These are phyloP conservation scores for Coniosporium tulheliwenetii DNA, from an alignment of 2,329 filamentous ascomycete species.

Conservation along the genomic window DNA sequence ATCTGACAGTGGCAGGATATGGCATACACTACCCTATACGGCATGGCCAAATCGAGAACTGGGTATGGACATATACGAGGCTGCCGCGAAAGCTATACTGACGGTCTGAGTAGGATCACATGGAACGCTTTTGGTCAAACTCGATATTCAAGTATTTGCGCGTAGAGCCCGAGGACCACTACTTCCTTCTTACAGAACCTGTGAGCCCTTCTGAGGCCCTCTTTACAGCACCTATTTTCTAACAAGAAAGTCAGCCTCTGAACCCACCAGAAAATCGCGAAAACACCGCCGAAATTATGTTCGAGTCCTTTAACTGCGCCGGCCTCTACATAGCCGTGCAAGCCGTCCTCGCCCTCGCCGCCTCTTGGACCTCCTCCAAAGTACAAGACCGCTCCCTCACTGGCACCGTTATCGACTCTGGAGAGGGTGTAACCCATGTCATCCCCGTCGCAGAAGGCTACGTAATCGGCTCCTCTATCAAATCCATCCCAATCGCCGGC, in stretches of 20 bases:
- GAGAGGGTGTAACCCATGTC: conserved; percentile 97
- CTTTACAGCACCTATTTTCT: conserved; percentile 5
- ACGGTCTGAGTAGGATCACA: conserved; percentile 56
- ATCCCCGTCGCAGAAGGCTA: conserved; percentile 98
- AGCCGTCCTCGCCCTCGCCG: conserved; percentile 86
- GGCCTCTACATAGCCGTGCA: conserved; percentile 98
- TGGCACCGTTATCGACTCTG: conserved; percentile 95
- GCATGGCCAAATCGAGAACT: conserved; percentile 97
- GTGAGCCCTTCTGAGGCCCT: conserved; percentile 36
- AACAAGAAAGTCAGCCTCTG: conserved; percentile 47
- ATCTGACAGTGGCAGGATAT: conserved; percentile 46
- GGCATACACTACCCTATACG: conserved; percentile 94
- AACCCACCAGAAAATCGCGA: conserved; percentile 98
- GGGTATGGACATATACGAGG: conserved; percentile 42
- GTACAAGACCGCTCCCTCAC: conserved; percentile 91
- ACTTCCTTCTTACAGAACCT: conserved; percentile 94
- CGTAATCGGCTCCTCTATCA: conserved; percentile 97
- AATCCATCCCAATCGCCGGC: conserved; percentile 94
- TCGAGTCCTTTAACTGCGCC: conserved; percentile 98
- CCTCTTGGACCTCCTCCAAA: conserved; percentile 97
- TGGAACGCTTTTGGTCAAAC: conserved; percentile 99
- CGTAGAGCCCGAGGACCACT: conserved; percentile 96
- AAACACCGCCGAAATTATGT: conserved; percentile 99
- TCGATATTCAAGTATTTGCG: conserved; percentile 99
- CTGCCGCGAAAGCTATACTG: not conserved